Evolutionary conservation across 2,329 filamentous ascomycete species (phyloP), one percentile per base, ranked within the genome.

Genomic region (Colletotrichum chlorophyti): DNA sequence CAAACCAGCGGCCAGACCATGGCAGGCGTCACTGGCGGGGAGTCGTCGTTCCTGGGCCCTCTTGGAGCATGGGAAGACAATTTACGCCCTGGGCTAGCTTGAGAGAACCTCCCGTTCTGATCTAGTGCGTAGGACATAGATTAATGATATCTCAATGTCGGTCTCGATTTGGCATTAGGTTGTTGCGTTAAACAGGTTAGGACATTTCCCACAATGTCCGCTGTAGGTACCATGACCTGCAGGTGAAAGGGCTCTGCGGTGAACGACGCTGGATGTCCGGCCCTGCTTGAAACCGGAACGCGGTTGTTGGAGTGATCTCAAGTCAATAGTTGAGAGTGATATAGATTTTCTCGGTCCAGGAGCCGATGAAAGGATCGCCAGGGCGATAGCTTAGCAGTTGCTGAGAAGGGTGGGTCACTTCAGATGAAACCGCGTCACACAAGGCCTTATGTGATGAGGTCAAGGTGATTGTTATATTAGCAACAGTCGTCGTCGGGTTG

Each of bases 321-420:
- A 52, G 19, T 41, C 52, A 23, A 55, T 57, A 57, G 27, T 24
- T 49, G 24, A 41, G 24, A 27, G 45, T 57, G 17, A 40, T 60
- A 60, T 57, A 57, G 57, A 60, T 60, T 31, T 37, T 26, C 43
- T 60, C 57, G 57, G 57, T 45, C 32, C 40, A 32, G 32, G 57
- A 60, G 52, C 57, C 51, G 57, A 38, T 17, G 51, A 42, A 23
- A 40, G 27, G 51, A 57, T 57, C 38, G 34, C 38, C 57, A 60
- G 43, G 35, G 42, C 35, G 32, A 23, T 31, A 42, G 29, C 41
- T 40, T 23, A 45, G 29, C 42, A 48, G 12, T 29, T 27, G 43
- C 43, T 41, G 23, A 60, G 51, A 57, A 37, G 32, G 57, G 43
- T 57, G 57, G 57, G 57, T 60, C 42, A 23, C 38, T 55, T 49